Evolutionary conservation across 2,329 filamentous ascomycete genomes (phyloP), one percentile per base, ranked within the genome.

Genomic region (Colletotrichum salicis): DNA sequence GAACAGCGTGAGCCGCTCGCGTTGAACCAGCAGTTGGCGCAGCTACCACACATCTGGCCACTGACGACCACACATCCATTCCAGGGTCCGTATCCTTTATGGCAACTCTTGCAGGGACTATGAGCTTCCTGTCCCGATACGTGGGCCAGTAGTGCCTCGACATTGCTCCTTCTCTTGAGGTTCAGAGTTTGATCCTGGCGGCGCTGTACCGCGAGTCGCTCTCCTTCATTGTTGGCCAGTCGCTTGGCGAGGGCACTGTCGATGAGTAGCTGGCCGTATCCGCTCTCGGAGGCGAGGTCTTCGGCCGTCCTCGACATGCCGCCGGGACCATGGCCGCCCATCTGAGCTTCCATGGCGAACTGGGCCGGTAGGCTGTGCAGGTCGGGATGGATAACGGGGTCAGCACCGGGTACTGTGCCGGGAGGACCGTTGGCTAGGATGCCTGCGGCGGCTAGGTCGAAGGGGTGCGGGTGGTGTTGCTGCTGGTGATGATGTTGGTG

Each of bases 1-100:
- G 88, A 90, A 72, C 89, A 91, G 62, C 88, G 81, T 11, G 87
- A 85, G 11, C 88, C 88, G 62, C 87, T 89, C 8, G 88, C 88
- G 68, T 91, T 91, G 78, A 88, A 90, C 88, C 89, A 90, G 77
- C 89, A 91, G 76, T 91, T 91, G 69, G 88, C 86, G 73, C 89
- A 91, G 76, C 87, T 89, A 11, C 89, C 88, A 70, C 87, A 90
- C 86, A 90, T 88, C 76, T 89, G 86, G 1, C 88, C 88, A 59
- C 86, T 86, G 27, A 88, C 86, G n/a, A 89, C 81, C n/a, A 91
- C 83, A 73, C 89, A 91, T 19, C 83, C 82, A 1, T 83, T 87
- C 88, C 88, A 91, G 0, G 89, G 88, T 0, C 89, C 89, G 71
- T 90, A 87, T 4, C 87, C 87, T 76, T 89, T 90, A 78, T 86